Evolutionary conservation across 768 basidiomycete genomes (phyloP), one percentile per base, ranked within the genome.

Genomic region (Hygrophoropsis aurantiaca): DNA sequence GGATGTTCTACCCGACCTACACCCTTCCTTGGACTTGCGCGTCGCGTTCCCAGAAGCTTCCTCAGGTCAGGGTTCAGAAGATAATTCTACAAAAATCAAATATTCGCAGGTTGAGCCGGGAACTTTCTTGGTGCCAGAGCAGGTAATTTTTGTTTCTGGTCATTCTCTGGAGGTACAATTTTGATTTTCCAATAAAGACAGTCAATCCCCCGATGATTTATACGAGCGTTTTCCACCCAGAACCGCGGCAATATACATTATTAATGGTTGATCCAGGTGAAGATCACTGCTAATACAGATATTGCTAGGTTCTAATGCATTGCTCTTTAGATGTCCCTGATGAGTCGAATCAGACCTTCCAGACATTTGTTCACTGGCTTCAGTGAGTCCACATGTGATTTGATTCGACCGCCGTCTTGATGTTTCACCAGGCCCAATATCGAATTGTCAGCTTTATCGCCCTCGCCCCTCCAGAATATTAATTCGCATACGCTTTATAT

Each of bases 181-280:
- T 30, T 53, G 25, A 52, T 16, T 39, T 18, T 35, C 34, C 38
- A 4, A 2, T 20, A 5, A 51, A 87, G 87, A 94, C 91, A 1
- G 56, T 77, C 5, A 62, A 71, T 47, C 80, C 79, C 2, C 90
- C 92, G 2, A 72, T 69, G 47, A 56, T 97, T 4, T 81, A 79
- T 52, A 81, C 82, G 4, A 90, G 85, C 44, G 82, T 87, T 1
- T 95, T 90, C 75, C 90, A 95, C 65, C 68, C 78, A 1, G 90
- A 94, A 50, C 77, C 80, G 16, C 77, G 87, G 24, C 68, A 90
- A 5, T 97, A 97, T 66, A 97, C 94, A 0, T 71, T 99, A 53
- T 63, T 99, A 27, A 82, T 99, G 66, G 71, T 97, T 38, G 94
- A 97, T 64, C 84, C 86, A 43, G 93, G 90, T 87, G 49, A 48